Conservation (phyloP, 257 asterid species). For the Capsicum pubescens region DNA sequence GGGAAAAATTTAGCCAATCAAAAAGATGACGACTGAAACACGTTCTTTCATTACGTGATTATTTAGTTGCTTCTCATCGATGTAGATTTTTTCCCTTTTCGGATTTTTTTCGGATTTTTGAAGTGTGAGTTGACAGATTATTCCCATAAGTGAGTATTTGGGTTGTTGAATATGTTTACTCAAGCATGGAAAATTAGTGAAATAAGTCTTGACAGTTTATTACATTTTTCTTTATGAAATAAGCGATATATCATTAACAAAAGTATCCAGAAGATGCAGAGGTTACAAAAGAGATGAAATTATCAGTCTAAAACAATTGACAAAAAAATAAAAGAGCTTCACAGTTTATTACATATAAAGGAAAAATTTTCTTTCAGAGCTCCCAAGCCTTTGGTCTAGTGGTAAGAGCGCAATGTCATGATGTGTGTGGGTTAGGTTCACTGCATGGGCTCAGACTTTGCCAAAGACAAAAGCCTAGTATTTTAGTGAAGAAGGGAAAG, state of each 20-base stretch:
- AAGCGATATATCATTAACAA: background rate
- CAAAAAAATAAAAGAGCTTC: background rate
- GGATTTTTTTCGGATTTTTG: background rate
- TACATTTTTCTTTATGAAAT: background rate
- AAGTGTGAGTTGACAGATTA: background rate
- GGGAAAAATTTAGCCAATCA: background rate
- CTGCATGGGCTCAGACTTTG: background rate
- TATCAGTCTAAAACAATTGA: background rate
- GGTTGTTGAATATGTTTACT: background rate
- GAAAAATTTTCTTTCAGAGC: background rate
- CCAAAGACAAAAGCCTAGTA: background rate
- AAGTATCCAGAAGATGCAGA: background rate
- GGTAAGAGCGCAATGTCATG: background rate
- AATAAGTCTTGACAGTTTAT: background rate
- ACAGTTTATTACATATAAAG: background rate
- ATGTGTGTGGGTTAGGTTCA: constrained; percentile 7
- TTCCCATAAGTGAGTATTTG: background rate
- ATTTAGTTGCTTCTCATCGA: background rate
- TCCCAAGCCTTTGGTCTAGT: background rate
- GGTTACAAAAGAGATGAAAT: constrained; percentile 11
- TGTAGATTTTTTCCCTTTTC: background rate
- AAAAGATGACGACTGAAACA: background rate
- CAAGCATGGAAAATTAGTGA: background rate
- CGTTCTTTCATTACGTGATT: background rate
- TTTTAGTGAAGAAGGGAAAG: background rate